Evolutionary conservation across 345 rosid genomes (phyloP).

Genomic region (Murraya koenigii): DNA sequence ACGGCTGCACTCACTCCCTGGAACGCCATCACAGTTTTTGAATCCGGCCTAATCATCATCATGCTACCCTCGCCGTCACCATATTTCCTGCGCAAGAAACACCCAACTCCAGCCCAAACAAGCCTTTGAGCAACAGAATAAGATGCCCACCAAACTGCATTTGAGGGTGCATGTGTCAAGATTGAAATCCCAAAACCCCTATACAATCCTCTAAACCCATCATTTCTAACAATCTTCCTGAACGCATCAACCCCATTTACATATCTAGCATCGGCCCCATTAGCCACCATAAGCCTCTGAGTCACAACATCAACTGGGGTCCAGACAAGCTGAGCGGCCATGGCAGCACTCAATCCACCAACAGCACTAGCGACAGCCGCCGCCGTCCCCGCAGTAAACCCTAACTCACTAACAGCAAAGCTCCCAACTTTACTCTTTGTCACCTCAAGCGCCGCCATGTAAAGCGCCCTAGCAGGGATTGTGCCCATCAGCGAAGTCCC

Average conservation of each 20-base stretch:
- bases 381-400: conserved; percentile 66
- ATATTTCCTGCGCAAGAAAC: conserved; percentile 49
- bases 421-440: conserved; percentile 84
- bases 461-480: conserved; percentile 85
- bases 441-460: conserved; percentile 86
- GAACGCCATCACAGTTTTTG: conserved; percentile 74
- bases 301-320: conserved; percentile 94
- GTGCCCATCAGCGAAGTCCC: conserved; percentile 91
- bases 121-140: conserved; percentile 64
- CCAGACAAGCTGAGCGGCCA: conserved; percentile 96
- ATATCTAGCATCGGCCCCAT: conserved; percentile 56
- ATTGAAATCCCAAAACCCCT: conserved; percentile 87
- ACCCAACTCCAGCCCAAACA: conserved; percentile 60
- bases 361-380: conserved; percentile 68
- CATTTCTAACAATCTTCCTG: conserved; percentile 54
- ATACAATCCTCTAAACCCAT: conserved; percentile 75
- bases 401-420: conserved; percentile 52
- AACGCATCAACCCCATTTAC: conserved; percentile 73
- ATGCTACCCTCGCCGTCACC: conserved; percentile 22
- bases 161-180: conserved; percentile 85
- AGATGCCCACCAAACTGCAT: conserved; percentile 89
- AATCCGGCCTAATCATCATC: conserved; percentile 49
- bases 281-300: conserved; percentile 81
- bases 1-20: conserved; percentile 95
- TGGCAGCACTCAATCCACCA: conserved; percentile 85